Percentiles rank a stretch among this genome's conserved stretches.
Evolutionary conservation across 192 early-diverging fungal genomes (phyloP).

Genomic region (Mortierella hygrophila): DNA sequence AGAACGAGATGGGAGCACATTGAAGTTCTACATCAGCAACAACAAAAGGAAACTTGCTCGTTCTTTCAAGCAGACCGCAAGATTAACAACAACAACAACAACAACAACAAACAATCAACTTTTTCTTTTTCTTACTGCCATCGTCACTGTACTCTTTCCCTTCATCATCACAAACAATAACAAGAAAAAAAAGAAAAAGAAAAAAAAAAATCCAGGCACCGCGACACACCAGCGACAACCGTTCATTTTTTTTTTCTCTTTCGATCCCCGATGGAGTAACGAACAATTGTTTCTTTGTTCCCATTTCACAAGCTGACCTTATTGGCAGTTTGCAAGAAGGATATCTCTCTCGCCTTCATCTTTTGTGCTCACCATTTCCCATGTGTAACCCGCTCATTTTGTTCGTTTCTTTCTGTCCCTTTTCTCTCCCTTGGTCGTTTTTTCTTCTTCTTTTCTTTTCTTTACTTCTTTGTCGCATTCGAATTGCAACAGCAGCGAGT

Average conservation of each 20-base stretch:
- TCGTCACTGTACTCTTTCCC: neutral
- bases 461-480: neutral
- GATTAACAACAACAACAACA: neutral
- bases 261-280: constrained; percentile 5
- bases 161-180: neutral
- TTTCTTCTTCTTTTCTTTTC: neutral
- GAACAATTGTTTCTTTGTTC: neutral
- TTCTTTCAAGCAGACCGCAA: neutral
- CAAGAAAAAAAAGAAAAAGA: neutral
- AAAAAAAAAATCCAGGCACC: neutral
- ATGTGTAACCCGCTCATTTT: neutral
- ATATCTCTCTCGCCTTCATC: neutral
- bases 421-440: neutral
- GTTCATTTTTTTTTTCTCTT: constrained; percentile 3
- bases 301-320: neutral
- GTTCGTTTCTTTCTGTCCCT: neutral
- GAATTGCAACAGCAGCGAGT: neutral
- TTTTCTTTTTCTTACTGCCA: neutral
- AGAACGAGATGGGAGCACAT: neutral
- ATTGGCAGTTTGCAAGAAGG: neutral
- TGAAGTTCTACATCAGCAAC: neutral
- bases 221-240: neutral
- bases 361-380: neutral
- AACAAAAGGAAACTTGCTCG: neutral
- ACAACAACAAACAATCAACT: neutral